Base-by-base conservation (phyloP, 139 green algal genomes). In the Limnomonas spitsbergensis region DNA sequence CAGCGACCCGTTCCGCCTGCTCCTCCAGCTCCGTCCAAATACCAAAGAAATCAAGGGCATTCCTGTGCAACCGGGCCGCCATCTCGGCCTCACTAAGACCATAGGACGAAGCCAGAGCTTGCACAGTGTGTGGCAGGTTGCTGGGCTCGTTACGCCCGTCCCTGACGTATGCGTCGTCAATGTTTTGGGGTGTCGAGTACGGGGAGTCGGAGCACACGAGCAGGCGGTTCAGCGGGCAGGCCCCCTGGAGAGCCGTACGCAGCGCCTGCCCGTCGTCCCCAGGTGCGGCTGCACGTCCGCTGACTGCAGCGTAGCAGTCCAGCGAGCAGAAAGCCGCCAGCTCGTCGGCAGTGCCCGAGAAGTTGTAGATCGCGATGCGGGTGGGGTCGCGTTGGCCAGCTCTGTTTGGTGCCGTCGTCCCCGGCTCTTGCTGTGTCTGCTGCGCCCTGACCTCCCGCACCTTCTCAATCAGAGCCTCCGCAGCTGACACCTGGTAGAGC, bases 101-200 rank as follows among this genome's bases (percentile, higher is more conserved):
- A 32, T 74, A 74, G 14, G 68, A 6, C 3, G 35, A n/a, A 26
- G 39, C n/a, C 31, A 76, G 70, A 3, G 38, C 70, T 6, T 37
- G 3, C 40, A 85, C 29, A 3, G 81, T 38, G 47, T 77, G 68
- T 6, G 69, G 75, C 69, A 85, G 80, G 35, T 85, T 85, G 69
- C 66, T 79, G 6, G 80, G 80, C 76, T 85, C 80, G 52, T 85
- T 85, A 20, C 80, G 75, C 34, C 80, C 80, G 40, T 81, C 80
- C 2, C 80, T 69, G 29, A 85, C 42, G 32, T 78, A 79, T 7
- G 56, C 80, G 36, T 85, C 80, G 7, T 69, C 53, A 54, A 78
- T 78, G 73, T 53, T 78, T 47, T 78, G 80, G 7, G 80, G 80
- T 36, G 80, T 85, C 29, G 40, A n/a, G 56, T 76, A 82, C 37